phyloP scores from a whole-genome alignment of 139 green algal genomes.

The Chlorella sorokiniana region DNA sequence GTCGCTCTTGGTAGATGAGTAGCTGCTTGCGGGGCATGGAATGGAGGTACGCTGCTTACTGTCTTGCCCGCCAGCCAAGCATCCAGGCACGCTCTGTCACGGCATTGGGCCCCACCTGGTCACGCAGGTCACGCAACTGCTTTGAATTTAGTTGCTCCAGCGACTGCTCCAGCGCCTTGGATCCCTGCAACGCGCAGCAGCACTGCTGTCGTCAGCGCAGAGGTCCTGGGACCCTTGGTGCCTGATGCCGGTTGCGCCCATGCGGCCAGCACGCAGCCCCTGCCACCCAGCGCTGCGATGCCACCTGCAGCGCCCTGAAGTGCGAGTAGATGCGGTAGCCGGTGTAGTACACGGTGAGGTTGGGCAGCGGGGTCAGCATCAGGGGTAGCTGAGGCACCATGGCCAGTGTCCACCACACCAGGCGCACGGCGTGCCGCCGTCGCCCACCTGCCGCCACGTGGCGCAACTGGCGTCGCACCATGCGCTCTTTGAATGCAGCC shows the following conservation, averaged over 20 bases:
- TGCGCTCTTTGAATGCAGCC: conserved; percentile 47
- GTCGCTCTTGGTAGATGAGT: neutral
- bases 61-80: no score
- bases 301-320: conserved; percentile 45
- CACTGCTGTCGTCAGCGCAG: neutral
- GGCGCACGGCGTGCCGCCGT: conserved; percentile 38
- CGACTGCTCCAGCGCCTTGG: conserved; percentile 31
- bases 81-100: no score
- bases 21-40: conserved; percentile 12
- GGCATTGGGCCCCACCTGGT: no score
- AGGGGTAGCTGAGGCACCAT: conserved; percentile 56
- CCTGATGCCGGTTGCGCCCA: no score
- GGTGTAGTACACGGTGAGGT: conserved; percentile 77
- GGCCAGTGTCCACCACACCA: conserved; percentile 41
- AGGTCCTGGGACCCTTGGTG: no score
- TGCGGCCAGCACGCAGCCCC: neutral
- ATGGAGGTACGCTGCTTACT: no score
- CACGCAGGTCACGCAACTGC: conserved; percentile 40
- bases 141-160: conserved; percentile 39
- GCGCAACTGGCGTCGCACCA: conserved; percentile 63
- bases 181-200: conserved; percentile 10
- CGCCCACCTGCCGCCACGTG: conserved; percentile 41
- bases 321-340: conserved; percentile 65
- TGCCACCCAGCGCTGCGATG: neutral
- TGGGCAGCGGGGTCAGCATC: conserved; percentile 67